phyloP scores from a whole-genome alignment of 495 filamentous ascomycete genomes.

The Aspergillus olivimuriae region DNA sequence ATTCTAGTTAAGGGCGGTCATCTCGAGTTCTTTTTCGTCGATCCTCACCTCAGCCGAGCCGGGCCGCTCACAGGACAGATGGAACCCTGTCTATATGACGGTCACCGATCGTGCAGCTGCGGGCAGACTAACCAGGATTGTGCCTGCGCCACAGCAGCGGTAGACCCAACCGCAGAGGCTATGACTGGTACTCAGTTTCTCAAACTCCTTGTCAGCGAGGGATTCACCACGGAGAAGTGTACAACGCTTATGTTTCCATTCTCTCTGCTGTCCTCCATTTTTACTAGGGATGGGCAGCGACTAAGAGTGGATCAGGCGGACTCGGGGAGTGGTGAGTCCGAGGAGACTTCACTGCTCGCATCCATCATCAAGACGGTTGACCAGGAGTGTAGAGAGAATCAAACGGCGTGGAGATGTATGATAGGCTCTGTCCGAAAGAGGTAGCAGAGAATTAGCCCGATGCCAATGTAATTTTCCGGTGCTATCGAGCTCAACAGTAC shows the following conservation, averaged over 20 bases:
- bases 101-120: too few species aligned
- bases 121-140: too few species aligned
- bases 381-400: background rate
- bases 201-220: background rate
- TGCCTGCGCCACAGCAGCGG: background rate
- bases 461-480: background rate
- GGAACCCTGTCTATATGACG: conserved; percentile 1
- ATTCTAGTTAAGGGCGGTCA: background rate
- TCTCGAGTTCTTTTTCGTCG: conserved; percentile 1
- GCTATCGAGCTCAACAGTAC: too few species aligned
- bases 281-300: conserved; percentile 1
- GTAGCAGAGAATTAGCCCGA: background rate
- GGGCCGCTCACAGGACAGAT: background rate
- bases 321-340: background rate
- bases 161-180: background rate
- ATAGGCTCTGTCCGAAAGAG: background rate
- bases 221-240: conserved; percentile 2
- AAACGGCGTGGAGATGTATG: conserved; percentile 1
- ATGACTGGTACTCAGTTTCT: conserved; percentile 1
- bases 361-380: conserved; percentile 1
- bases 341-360: background rate
- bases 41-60: background rate
- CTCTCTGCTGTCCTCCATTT: background rate
- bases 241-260: conserved; percentile 2
- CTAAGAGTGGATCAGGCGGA: background rate